Evolutionary conservation across 1,284 basidiomycete genomes (phyloP).

Genomic region (Marasmius sp.): DNA sequence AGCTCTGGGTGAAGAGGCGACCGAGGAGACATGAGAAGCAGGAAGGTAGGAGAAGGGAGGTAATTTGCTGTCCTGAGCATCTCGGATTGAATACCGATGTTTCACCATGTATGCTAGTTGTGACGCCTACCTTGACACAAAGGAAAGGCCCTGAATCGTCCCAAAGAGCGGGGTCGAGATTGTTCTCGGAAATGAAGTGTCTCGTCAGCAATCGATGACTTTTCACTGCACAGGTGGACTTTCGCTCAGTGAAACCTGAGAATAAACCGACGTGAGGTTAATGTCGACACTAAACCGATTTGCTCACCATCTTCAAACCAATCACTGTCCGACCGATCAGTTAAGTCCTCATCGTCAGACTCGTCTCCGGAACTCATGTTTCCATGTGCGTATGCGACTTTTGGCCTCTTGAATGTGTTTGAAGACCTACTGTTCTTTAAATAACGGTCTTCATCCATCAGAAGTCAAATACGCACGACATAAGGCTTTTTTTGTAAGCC

Average conservation of each 20-base stretch:
- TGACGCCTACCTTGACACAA: not conserved
- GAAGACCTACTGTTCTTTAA: not conserved
- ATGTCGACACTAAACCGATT: not conserved
- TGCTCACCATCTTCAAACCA: conserved; percentile 42
- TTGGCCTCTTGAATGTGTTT: not conserved
- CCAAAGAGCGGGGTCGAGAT: not conserved
- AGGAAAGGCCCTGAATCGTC: not conserved
- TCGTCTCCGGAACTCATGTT: conserved; percentile 70
- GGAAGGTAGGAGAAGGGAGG: not conserved
- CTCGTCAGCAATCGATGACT: not conserved
- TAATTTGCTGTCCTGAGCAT: not conserved
- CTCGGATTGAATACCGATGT: not conserved
- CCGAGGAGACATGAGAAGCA: not conserved
- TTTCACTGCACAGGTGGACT: not conserved
- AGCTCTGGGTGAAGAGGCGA: not conserved
- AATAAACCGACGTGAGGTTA: not conserved
- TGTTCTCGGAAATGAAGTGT: not conserved
- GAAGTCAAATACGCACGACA: conserved; percentile 47
- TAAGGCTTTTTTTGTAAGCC: conserved; percentile 57
- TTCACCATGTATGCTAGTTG: not conserved
- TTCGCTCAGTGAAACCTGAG: not conserved
- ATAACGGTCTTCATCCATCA: not conserved
- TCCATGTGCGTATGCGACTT: conserved; percentile 40
- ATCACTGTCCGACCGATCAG: conserved; percentile 56
- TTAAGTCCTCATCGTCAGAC: conserved; percentile 71